A percentile compares a stretch with the other conserved stretches of the same genome.
Evolutionary conservation across 495 filamentous ascomycete species (phyloP).

Genomic region (Hyaloscypha hepaticicola): DNA sequence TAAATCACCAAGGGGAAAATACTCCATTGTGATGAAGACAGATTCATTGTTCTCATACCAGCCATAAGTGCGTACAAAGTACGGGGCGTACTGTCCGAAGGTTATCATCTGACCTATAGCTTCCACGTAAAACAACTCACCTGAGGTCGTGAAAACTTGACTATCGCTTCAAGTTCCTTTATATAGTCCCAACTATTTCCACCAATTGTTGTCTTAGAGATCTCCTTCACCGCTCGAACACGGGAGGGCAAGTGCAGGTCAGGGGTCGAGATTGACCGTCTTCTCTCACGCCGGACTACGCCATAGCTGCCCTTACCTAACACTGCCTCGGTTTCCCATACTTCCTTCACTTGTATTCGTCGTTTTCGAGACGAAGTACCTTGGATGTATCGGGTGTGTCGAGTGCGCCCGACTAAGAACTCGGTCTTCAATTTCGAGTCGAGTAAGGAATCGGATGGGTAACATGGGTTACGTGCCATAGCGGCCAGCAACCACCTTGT

Average conservation of each 20-base stretch:
- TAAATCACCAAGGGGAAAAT: conserved; percentile 23
- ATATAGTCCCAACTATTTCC: conserved; percentile 30
- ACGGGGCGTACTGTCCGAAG: conserved; percentile 10
- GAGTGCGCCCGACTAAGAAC: too few relatives aligned
- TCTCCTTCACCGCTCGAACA: conserved; percentile 35
- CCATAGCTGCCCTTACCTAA: conserved; percentile 22
- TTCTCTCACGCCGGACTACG: conserved; percentile 38
- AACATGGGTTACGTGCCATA: too few relatives aligned
- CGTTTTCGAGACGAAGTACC: too few relatives aligned
- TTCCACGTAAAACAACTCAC: neutral
- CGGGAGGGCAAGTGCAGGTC: too few relatives aligned
- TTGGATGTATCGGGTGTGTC: too few relatives aligned
- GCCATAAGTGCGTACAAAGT: conserved; percentile 37
- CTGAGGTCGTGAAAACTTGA: conserved; percentile 42
- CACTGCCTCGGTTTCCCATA: neutral
- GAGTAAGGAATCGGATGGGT: too few relatives aligned
- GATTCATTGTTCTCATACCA: conserved; percentile 36
- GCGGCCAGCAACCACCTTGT: too few relatives aligned
- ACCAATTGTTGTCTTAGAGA: conserved; percentile 17
- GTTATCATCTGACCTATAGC: conserved; percentile 5
- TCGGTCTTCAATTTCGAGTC: too few relatives aligned
- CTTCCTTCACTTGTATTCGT: too few relatives aligned
- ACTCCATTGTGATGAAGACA: conserved; percentile 44
- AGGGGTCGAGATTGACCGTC: conserved; percentile 24
- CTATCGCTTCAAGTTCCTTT: conserved; percentile 43